Evolutionary conservation across 2,329 filamentous ascomycete genomes (phyloP).

Genomic region (Aureobasidium uvarum): DNA sequence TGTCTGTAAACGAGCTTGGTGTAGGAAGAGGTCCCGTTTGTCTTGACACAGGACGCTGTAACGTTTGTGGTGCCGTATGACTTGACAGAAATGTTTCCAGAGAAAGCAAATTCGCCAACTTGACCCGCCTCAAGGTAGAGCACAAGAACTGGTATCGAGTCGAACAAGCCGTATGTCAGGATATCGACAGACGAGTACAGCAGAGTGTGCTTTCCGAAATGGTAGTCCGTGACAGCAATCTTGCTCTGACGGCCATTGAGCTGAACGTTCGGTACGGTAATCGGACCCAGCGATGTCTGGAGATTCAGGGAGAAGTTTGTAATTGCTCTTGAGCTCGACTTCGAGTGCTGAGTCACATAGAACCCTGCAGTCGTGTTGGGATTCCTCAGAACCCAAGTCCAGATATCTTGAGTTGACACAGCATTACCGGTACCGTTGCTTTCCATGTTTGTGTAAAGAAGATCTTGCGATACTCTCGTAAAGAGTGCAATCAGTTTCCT

Average conservation of each 20-base stretch:
- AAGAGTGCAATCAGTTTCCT: constrained; percentile 60
- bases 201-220: constrained; percentile 52
- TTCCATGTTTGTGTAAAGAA: constrained; percentile 55
- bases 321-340: constrained; percentile 52
- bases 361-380: constrained; percentile 58
- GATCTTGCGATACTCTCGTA: constrained; percentile 56
- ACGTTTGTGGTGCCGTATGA: constrained; percentile 27
- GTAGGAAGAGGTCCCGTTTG: constrained; percentile 6
- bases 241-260: constrained; percentile 63
- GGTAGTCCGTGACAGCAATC: constrained; percentile 61
- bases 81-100: constrained; percentile 21
- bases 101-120: constrained; percentile 30
- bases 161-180: constrained; percentile 47
- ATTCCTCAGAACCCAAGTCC: constrained; percentile 58
- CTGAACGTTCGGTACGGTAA: constrained; percentile 57
- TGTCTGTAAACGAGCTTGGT: constrained; percentile 27
- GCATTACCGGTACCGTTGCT: constrained; percentile 48
- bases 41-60: constrained; percentile 15
- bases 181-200: constrained; percentile 59
- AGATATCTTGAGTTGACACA: constrained; percentile 53
- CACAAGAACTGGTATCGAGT: constrained; percentile 30
- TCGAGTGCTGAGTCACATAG: constrained; percentile 57
- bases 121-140: constrained; percentile 30
- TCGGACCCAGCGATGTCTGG: constrained; percentile 55
- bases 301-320: constrained; percentile 57